A percentile compares a stretch with the other conserved stretches of the same genome.
Conservation (phyloP, 495 filamentous ascomycete species). For the Annulohypoxylon moriforme region DNA sequence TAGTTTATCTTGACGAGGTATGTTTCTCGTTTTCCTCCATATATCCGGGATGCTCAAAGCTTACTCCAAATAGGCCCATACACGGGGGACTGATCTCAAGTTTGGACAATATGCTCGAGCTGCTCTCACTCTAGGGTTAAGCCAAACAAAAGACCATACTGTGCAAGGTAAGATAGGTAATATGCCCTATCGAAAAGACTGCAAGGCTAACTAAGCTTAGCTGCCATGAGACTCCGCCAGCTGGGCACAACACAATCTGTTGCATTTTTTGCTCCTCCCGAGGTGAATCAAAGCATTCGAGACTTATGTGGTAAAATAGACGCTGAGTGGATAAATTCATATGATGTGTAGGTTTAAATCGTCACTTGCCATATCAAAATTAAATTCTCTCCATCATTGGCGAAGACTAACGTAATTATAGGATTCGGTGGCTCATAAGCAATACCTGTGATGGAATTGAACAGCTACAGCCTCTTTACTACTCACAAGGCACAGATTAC, state of each 20-base stretch:
- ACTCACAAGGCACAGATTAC: constrained; percentile 67
- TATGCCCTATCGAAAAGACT: neutral
- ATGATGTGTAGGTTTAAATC: constrained; percentile 56
- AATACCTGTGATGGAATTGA: constrained; percentile 68
- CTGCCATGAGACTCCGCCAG: constrained; percentile 59
- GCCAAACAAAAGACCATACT: constrained; percentile 59
- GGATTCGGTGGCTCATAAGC: constrained; percentile 67
- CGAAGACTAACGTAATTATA: constrained; percentile 14
- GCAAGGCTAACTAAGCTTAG: constrained; percentile 19
- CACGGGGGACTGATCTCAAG: constrained; percentile 61
- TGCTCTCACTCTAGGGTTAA: constrained; percentile 59
- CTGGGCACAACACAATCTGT: constrained; percentile 50
- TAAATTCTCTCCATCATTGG: neutral
- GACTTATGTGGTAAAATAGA: constrained; percentile 46
- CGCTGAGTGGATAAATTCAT: constrained; percentile 51
- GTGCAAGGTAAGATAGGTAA: constrained; percentile 52
- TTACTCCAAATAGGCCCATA: constrained; percentile 51
- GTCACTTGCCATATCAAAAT: neutral
- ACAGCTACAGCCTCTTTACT: constrained; percentile 66
- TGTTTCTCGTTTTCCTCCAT: neutral
- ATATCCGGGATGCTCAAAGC: neutral
- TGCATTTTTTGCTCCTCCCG: constrained; percentile 52
- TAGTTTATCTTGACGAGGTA: constrained; percentile 50
- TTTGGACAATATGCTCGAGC: constrained; percentile 52
- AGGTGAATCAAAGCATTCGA: constrained; percentile 61